phyloP scores from a whole-genome alignment of 331 rosid genomes.

The Acacia pycnantha region DNA sequence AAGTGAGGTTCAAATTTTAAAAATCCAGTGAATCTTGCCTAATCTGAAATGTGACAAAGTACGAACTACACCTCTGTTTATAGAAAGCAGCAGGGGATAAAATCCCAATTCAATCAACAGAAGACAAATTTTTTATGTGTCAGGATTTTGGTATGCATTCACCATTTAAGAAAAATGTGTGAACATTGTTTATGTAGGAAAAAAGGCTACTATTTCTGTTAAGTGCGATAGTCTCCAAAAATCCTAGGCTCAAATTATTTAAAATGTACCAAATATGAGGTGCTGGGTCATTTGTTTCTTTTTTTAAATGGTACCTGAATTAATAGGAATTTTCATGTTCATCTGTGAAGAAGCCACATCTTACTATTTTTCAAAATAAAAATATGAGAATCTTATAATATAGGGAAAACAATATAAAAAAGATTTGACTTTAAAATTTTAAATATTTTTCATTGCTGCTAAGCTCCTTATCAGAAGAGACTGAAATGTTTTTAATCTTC shows the following conservation, averaged over 20 bases:
- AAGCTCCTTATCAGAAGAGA: conserved; percentile 12
- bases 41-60: conserved; percentile 1
- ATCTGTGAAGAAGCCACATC: not conserved
- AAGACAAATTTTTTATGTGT: conserved; percentile 4
- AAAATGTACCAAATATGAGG: not conserved
- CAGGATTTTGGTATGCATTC: not conserved
- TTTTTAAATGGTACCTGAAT: not conserved
- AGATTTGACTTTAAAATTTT: not conserved
- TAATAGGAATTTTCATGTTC: not conserved
- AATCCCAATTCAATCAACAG: not conserved
- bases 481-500: not conserved
- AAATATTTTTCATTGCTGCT: not conserved
- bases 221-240: not conserved
- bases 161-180: not conserved
- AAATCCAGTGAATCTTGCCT: not conserved
- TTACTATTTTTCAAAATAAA: not conserved
- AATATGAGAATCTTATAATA: not conserved
- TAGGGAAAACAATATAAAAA: not conserved
- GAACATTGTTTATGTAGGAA: not conserved
- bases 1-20: conserved; percentile 19
- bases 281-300: not conserved
- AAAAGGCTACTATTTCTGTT: not conserved
- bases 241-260: not conserved
- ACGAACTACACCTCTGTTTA: not conserved
- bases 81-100: not conserved